Evolutionary conservation across 2,329 filamentous ascomycete species (phyloP), one percentile per base, ranked within the genome.

Genomic region (Gremmenia infestans): DNA sequence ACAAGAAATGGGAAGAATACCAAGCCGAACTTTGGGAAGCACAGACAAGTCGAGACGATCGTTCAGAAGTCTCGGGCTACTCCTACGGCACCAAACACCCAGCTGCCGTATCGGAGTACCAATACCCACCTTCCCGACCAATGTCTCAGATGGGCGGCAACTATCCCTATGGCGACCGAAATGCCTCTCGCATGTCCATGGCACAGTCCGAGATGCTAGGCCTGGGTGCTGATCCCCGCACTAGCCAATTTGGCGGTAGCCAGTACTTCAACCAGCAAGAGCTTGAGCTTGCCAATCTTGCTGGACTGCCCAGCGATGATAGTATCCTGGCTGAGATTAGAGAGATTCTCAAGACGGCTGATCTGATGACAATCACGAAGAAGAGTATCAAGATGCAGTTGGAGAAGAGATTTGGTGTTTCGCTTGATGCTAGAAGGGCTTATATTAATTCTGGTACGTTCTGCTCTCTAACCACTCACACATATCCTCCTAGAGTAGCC

Each of bases 1-100:
- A 90, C 76, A 99, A 97, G 86, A 94, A 89, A 80, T 99, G 94
- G 94, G 94, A 99, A 72, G 94, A 99, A 68, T 99, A 97, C 72
- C 94, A 99, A 73, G 88, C 88, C 60, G 94, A 97, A 79, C 85
- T 99, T 46, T 99, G 93, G 94, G 94, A 99, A 70, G 78, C 89
- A n/a, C 87, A 88, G 58, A 81, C 79, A 49, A 82, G 85, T 67
- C 83, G 86, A 62, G 94, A 99, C 70, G 77, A 85, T 23, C 86
- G 82, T 58, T 96, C 91, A 9, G 93, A 97, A 72, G 76, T 93
- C 52, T 97, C 91, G n/a, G 93, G 93, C 56, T 89, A 90, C 76
- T 95, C 89, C 54, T 99, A 97, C 70, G 93, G 85, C 54, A 99
- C 94, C 60, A 96, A 95, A 75, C 87, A 81, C 56, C 76, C 70